These are phyloP conservation scores for Escovopsis sp. DNA, from an alignment of 2,329 filamentous ascomycete genomes.

Conservation along the genomic window DNA sequence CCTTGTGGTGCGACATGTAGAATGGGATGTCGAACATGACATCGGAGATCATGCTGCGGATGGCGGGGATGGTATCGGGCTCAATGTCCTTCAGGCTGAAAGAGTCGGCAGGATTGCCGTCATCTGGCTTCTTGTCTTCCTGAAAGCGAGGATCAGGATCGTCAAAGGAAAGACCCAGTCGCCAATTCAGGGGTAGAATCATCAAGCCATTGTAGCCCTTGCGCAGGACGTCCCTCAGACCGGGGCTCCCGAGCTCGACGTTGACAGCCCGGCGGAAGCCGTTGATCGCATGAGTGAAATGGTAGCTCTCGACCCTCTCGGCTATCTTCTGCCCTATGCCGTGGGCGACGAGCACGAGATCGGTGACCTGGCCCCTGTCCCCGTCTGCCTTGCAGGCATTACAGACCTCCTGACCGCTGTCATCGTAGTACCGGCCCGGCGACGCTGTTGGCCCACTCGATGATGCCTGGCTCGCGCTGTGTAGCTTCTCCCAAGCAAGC, in stretches of 20 bases:
- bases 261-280: conserved; percentile 76
- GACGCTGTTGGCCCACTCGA: conserved; percentile 14
- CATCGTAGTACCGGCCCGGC: conserved; percentile 15
- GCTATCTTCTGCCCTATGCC: conserved; percentile 95
- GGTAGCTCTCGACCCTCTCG: conserved; percentile 85
- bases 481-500: conserved; percentile 56
- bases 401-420: conserved; percentile 23
- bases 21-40: conserved; percentile 98
- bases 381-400: conserved; percentile 48
- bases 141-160: conserved; percentile 51
- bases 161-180: conserved; percentile 74
- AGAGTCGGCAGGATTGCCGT: conserved; percentile 38
- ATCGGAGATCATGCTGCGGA: conserved; percentile 89
- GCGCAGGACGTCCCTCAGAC: conserved; percentile 61
- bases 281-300: conserved; percentile 95
- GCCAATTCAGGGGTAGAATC: conserved; percentile 90
- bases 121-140: conserved; percentile 30
- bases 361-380: conserved; percentile 56
- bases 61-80: conserved; percentile 72
- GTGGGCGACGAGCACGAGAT: conserved; percentile 81
- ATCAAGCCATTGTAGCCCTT: conserved; percentile 77
- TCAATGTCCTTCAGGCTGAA: conserved; percentile 74
- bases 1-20: conserved; percentile 91
- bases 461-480: conserved; percentile 30
- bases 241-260: conserved; percentile 58